Conservation (phyloP, 2,329 filamentous ascomycete genomes). For the Stagonosporopsis vannaccii region DNA sequence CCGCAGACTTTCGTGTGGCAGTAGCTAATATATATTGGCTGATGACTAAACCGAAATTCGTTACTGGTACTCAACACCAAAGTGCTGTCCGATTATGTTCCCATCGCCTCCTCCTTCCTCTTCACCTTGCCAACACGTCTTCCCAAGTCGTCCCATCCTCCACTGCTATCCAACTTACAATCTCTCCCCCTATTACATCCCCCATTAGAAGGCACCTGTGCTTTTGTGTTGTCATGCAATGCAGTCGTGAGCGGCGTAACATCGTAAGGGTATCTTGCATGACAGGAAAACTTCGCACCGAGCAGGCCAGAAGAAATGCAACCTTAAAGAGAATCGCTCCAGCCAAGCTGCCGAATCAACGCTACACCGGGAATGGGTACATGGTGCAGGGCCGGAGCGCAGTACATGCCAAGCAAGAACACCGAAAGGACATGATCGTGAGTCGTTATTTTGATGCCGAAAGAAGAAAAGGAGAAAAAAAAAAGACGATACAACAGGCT, state of each 20-base stretch:
- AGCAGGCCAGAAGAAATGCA: constrained; percentile 15
- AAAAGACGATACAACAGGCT: constrained; percentile 4
- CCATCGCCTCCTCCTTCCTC: neutral
- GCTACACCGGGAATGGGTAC: neutral
- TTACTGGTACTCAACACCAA: constrained; percentile 1
- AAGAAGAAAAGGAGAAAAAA: neutral
- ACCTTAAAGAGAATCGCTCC: constrained; percentile 12
- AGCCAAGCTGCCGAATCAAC: constrained; percentile 27
- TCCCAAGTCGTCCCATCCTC: neutral
- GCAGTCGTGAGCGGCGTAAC: constrained; percentile 36
- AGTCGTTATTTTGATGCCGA: constrained; percentile 4
- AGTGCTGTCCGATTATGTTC: neutral
- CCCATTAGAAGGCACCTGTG: constrained; percentile 22
- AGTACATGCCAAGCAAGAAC: constrained; percentile 2
- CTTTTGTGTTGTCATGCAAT: constrained; percentile 27
- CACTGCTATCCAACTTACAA: neutral
- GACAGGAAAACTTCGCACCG: constrained; percentile 11
- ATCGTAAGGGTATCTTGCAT: constrained; percentile 37
- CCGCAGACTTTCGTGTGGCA: neutral
- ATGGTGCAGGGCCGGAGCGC: constrained; percentile 21
- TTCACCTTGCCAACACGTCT: neutral
- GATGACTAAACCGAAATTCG: constrained; percentile 20
- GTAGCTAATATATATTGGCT: neutral
- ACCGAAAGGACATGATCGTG: neutral
- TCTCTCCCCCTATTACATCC: constrained; percentile 16